A percentile compares a stretch with the other conserved stretches of the same genome.
These are phyloP conservation scores for Beta macrorhiza DNA, from an alignment of 179 eudicot species.

Conservation along the genomic window DNA sequence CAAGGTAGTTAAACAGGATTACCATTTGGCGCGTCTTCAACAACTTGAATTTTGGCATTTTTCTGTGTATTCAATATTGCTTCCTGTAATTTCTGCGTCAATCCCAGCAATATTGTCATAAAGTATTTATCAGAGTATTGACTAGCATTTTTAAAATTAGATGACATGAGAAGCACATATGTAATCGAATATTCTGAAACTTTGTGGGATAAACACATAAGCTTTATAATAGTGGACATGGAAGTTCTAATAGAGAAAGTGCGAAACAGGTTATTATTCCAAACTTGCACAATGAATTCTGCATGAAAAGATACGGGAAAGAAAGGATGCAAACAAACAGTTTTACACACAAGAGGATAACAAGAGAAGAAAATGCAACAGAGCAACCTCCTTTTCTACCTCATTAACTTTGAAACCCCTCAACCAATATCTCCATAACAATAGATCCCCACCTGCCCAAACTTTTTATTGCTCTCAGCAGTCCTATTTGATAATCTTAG, in stretches of 20 bases:
- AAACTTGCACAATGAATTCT: neutral
- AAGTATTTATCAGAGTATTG: neutral
- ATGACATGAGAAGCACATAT: neutral
- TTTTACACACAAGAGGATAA: neutral
- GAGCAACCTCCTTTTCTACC: neutral
- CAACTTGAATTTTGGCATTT: conserved; percentile 64
- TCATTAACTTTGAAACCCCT: neutral
- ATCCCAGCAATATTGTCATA: conserved; percentile 2
- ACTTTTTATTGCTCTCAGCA: neutral
- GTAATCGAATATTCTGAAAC: too few relatives aligned
- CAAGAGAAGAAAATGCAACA: neutral
- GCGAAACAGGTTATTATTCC: neutral
- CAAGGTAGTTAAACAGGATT: conserved; percentile 14
- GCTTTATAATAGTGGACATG: neutral
- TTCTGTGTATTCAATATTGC: conserved; percentile 84
- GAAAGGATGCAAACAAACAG: neutral
- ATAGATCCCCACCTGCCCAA: too few relatives aligned
- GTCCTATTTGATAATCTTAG: neutral
- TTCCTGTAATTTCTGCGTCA: conserved; percentile 64
- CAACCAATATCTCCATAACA: neutral
- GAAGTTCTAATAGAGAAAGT: neutral
- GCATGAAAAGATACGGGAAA: neutral
- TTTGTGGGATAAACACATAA: too few relatives aligned
- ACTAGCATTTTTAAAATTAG: neutral
- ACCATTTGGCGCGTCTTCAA: conserved; percentile 79